Base-by-base conservation (phyloP, 2,329 filamentous ascomycete genomes). In the Neopestalotiopsis sp. region DNA sequence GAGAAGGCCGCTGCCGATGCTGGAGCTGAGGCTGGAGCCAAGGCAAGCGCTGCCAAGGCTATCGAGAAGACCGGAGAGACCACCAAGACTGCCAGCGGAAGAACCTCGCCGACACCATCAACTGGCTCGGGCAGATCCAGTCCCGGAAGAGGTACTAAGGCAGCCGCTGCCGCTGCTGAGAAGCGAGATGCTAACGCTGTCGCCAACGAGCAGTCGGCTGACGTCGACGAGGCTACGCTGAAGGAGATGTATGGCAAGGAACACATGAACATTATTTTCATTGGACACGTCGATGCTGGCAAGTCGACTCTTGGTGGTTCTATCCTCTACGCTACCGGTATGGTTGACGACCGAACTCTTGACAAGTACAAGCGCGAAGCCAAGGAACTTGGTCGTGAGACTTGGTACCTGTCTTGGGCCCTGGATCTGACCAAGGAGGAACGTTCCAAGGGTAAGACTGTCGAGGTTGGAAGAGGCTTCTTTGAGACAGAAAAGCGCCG, bases 381-480 rank as follows among this genome's bases (percentile, higher is more conserved):
- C 65, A 98, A 97, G 86, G 96, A 98, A 12, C 88, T 96, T 73
- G 96, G 96, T 66, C 93, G 95, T 85, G 96, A 98, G 84, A 97
- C 95, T 3, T 99, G 96, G 96, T 99, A 98, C 81, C 88, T 99
- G 28, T 99, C 96, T 58, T 99, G 97, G 96, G 97, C 95, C 71
- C 89, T 99, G 76, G 96, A 99, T 87, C 81, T 98, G 81, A 99
- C 94, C 74, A 97, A 95, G 82, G 97, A 99, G 81, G 96, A 99
- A 81, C 90, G 97, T 78, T 86, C 93, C 66, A 97, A 98, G 87
- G 96, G 96, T 74, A 99, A 98, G 87, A 99, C 96, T 5, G 95
- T 99, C 72, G 96, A 99, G 82, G 95, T 98, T 73, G 96, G 96
- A 32, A 90, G 95, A 78, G 96, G 94, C 13, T 98, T 94, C 82